Base-by-base conservation (phyloP, 73 alveolate species). In the Symbiodinium pilosum region DNA sequence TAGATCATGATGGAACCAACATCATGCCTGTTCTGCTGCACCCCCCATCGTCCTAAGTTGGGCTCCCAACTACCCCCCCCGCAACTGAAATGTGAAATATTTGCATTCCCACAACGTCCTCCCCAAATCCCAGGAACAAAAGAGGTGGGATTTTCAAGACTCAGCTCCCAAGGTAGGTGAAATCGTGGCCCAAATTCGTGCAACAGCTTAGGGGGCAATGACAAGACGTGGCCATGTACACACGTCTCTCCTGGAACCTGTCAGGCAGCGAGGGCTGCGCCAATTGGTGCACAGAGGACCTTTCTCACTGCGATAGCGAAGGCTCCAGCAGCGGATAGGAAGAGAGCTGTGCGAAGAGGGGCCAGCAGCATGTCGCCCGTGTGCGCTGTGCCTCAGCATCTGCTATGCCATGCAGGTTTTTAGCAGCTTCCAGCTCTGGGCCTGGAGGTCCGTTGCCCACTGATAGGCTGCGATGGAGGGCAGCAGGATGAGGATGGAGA, bases 391-490 rank as follows among this genome's bases (percentile, higher is more conserved):
- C 73, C 73, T 56, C 73, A 56, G 59, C 59, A 47, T 47, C 59
- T 6, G 59, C 59, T 14, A 47, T 47, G 59, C 59, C 21, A 47
- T 47, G 59, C 59, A 14, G 14, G 21, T 47, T 47, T 47, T 9
- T 47, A 47, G 59, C 21, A 6, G 59, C 59, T 47, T 47, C 59
- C 59, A 47, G 59, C 73, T 56, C n/a, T 20, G 34, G 56, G 96
- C 96, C 96, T 89, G 96, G 75, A 68, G 51, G 20, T 68, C 87
- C 43, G 96, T 64, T 11, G 96, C 87, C 87, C 87, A 68, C 24
- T 89, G 96, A 43, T 68, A 89, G 77, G 42, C 43, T 28, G 96
- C 96, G 34, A 89, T 89, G 96, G 87, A 38, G 18, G 96, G 96
- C 73, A 89, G 96, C 51, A 89, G 87, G 52, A 89, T 41, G 30